These are phyloP conservation scores for Penicillium sclerotigenum DNA, from an alignment of 2,329 filamentous ascomycete species.

Conservation along the genomic window DNA sequence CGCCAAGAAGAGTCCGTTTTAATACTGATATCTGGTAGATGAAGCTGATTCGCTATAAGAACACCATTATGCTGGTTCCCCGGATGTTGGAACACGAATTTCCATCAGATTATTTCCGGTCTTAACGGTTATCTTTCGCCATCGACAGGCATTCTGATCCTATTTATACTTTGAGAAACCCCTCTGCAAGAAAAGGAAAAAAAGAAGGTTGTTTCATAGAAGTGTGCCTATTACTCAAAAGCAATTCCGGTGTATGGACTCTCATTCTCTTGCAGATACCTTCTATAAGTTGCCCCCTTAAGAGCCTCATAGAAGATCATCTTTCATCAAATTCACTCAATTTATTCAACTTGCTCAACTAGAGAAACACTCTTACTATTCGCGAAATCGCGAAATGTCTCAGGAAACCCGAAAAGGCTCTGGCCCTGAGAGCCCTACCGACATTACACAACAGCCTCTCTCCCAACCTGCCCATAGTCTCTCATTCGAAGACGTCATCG, in stretches of 20 bases:
- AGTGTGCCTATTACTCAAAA: conserved; percentile 5
- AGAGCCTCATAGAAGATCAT: conserved; percentile 15
- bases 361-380: background rate
- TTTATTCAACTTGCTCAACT: background rate
- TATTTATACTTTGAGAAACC: conserved; percentile 19
- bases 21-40: conserved; percentile 7
- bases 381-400: conserved; percentile 19
- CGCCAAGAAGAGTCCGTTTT: conserved; percentile 19
- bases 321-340: background rate
- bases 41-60: conserved; percentile 10
- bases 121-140: conserved; percentile 11
- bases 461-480: conserved; percentile 63
- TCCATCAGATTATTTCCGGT: conserved; percentile 6
- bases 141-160: conserved; percentile 1
- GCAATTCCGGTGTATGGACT: conserved; percentile 32
- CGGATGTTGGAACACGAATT: conserved; percentile 7
- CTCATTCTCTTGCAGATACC: conserved; percentile 29
- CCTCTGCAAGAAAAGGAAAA: conserved; percentile 5
- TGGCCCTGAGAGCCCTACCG: conserved; percentile 3
- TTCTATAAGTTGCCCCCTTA: conserved; percentile 36
- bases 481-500: conserved; percentile 50
- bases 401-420: conserved; percentile 17
- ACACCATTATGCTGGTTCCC: conserved; percentile 7
- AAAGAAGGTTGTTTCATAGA: conserved; percentile 1
- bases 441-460: conserved; percentile 50